Evolutionary conservation across 2,329 filamentous ascomycete species (phyloP).

Genomic region (Colletotrichum graminicola): DNA sequence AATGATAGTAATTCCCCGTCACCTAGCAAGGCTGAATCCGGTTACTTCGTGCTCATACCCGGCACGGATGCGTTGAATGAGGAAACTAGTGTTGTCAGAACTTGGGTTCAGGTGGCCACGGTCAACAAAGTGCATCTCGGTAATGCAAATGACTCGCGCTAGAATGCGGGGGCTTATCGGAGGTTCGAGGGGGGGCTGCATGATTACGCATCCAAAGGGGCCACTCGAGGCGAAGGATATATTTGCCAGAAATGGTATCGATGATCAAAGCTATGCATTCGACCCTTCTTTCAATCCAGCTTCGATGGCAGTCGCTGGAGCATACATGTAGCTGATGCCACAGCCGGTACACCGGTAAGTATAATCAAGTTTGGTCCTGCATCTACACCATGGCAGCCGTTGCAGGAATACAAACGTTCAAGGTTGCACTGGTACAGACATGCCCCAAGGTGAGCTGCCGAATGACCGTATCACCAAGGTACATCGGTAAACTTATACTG

Average conservation of each 20-base stretch:
- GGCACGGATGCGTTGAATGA: not conserved
- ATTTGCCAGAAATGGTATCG: constrained; percentile 20
- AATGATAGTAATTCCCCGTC: not conserved
- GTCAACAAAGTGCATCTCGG: not conserved
- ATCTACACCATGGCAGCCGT: constrained; percentile 6
- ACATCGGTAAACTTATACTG: not conserved
- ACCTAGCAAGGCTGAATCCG: not conserved
- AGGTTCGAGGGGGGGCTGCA: constrained; percentile 3
- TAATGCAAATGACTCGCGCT: constrained; percentile 17
- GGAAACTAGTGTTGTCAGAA: not conserved
- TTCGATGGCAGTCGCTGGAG: not conserved
- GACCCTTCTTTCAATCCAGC: not conserved
- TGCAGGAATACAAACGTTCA: constrained; percentile 2
- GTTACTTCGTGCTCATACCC: not conserved
- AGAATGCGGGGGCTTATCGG: constrained; percentile 20
- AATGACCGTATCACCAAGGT: not conserved
- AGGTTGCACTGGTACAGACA: constrained; percentile 34
- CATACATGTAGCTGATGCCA: not conserved
- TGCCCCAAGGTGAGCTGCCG: constrained; percentile 20
- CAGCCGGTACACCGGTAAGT: not conserved
- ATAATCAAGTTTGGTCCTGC: too few relatives aligned
- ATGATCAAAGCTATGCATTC: not conserved
- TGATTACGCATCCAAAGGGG: not conserved
- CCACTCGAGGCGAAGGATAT: constrained; percentile 11
- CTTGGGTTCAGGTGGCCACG: not conserved